Percentiles rank a stretch among this genome's conserved stretches.
phyloP scores from a whole-genome alignment of 176 grass and related monocot genomes.

The Carex myosuroides region DNA sequence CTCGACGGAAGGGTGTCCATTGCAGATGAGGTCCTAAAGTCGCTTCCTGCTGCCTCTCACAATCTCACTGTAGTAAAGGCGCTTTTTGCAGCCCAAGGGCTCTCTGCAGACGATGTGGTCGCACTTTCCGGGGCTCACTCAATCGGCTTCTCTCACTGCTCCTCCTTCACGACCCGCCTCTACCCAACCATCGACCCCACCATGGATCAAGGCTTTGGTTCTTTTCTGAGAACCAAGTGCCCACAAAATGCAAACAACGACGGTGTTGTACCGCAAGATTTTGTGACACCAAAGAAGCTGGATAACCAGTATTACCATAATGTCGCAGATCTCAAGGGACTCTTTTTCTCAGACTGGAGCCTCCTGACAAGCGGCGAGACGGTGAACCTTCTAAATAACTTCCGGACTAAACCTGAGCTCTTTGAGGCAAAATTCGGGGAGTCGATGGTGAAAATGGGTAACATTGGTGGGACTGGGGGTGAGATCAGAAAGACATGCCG shows the following conservation, averaged over 20 bases:
- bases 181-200: neutral
- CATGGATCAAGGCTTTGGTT: neutral
- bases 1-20: conserved; percentile 38
- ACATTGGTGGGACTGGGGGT: conserved; percentile 40
- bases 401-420: conserved; percentile 18
- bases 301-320: conserved; percentile 60
- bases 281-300: conserved; percentile 13
- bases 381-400: conserved; percentile 37
- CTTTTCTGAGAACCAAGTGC: neutral
- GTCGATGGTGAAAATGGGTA: conserved; percentile 66
- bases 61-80: conserved; percentile 29
- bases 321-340: conserved; percentile 10
- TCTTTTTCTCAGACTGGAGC: conserved; percentile 19
- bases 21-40: conserved; percentile 16
- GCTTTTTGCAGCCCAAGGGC: conserved; percentile 38
- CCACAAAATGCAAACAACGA: conserved; percentile 23
- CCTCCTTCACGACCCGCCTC: conserved; percentile 31
- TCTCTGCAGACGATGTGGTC: conserved; percentile 46
- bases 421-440: conserved; percentile 33
- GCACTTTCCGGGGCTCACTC: conserved; percentile 34
- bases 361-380: conserved; percentile 34
- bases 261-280: conserved; percentile 36
- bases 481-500: conserved; percentile 51
- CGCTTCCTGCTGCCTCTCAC: conserved; percentile 36
- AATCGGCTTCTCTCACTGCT: conserved; percentile 49